Conservation (phyloP, 2,329 filamentous ascomycete species). For the Phaeosphaeria sp. region DNA sequence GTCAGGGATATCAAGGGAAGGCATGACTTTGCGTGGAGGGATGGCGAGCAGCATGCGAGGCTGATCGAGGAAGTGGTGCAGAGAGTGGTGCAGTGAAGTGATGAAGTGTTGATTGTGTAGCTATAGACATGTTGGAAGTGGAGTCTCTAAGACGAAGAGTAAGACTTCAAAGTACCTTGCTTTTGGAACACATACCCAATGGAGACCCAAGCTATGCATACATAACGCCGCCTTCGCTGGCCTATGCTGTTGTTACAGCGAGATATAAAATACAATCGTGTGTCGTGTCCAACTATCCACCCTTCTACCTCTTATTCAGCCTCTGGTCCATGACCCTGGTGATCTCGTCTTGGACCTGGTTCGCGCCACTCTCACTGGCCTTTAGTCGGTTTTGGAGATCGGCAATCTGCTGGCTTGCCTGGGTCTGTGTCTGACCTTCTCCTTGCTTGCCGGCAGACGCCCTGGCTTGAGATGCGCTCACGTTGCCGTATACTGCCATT, state of each 20-base stretch:
- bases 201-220: conserved; percentile 20
- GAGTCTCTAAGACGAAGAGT: conserved; percentile 10
- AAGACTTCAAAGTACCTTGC: conserved; percentile 16
- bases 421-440: conserved; percentile 21
- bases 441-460: conserved; percentile 63
- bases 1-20: conserved; percentile 60
- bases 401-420: conserved; percentile 37
- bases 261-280: conserved; percentile 40
- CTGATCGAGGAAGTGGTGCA: conserved; percentile 40
- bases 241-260: conserved; percentile 40
- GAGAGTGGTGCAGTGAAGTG: conserved; percentile 13
- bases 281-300: conserved; percentile 6
- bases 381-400: conserved; percentile 39
- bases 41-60: conserved; percentile 63
- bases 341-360: conserved; percentile 40
- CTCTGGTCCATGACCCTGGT: conserved; percentile 45
- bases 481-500: conserved; percentile 93
- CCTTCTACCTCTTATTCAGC: conserved; percentile 35
- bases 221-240: conserved; percentile 15
- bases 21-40: conserved; percentile 71
- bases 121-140: conserved; percentile 20
- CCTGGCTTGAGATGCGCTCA: conserved; percentile 79
- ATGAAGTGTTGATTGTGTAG: conserved; percentile 2
- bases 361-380: conserved; percentile 28
- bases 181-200: conserved; percentile 26